Percentiles rank a stretch among this genome's conserved stretches.
Evolutionary conservation across 768 basidiomycete species (phyloP).

Genomic region (Lactarius sanguifluus): DNA sequence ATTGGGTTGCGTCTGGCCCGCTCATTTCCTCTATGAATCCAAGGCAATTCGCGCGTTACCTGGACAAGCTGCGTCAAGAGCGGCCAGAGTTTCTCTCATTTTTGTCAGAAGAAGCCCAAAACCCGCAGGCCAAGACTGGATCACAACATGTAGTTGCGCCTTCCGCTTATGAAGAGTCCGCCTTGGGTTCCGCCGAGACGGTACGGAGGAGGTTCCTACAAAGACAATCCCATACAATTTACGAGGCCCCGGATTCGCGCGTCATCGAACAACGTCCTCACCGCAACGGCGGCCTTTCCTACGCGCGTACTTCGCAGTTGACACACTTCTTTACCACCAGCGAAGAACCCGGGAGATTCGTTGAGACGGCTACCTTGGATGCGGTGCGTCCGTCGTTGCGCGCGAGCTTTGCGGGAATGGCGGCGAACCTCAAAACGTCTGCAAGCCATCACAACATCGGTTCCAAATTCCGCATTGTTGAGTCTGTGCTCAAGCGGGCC

Average conservation of each 20-base stretch:
- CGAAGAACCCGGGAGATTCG: constrained; percentile 58
- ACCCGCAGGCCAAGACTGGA: constrained; percentile 4
- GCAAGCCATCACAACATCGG: constrained; percentile 19
- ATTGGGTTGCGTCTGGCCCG: constrained; percentile 37
- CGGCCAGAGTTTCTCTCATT: constrained; percentile 57
- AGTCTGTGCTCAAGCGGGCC: constrained; percentile 35
- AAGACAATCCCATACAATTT: constrained; percentile 32
- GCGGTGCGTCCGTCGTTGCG: constrained; percentile 27
- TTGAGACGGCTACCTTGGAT: constrained; percentile 15
- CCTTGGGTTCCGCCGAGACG: constrained; percentile 15
- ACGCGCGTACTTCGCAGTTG: constrained; percentile 52
- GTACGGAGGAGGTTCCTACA: constrained; percentile 44
- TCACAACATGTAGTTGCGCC: constrained; percentile 13
- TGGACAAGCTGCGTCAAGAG: constrained; percentile 54
- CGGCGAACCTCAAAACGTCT: constrained; percentile 32
- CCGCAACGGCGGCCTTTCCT: constrained; percentile 58
- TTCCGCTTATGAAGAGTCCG: constrained; percentile 27
- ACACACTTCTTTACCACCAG: constrained; percentile 53
- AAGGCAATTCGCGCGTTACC: constrained; percentile 56
- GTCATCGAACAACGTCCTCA: constrained; percentile 67
- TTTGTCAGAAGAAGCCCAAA: constrained; percentile 35
- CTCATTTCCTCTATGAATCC: constrained; percentile 65
- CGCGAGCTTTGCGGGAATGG: constrained; percentile 49
- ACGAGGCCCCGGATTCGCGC: constrained; percentile 34
- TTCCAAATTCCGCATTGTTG: constrained; percentile 37